Evolutionary conservation across 2,329 filamentous ascomycete species (phyloP).

Genomic region (Penicillium brevicompactum): DNA sequence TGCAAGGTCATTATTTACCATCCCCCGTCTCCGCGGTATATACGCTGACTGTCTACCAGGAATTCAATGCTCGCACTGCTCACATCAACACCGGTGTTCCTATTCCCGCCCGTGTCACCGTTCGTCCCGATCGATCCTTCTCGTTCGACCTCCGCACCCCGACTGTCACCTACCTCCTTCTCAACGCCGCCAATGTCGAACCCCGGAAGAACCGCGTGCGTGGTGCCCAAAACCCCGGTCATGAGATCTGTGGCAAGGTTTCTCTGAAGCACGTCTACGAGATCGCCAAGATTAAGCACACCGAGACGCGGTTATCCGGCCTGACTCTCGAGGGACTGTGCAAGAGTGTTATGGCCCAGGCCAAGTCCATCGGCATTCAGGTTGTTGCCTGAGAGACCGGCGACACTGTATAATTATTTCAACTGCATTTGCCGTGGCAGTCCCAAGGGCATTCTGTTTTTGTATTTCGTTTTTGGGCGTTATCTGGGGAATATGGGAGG

Average conservation of each 20-base stretch:
- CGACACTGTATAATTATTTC: constrained; percentile 8
- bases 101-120: constrained; percentile 85
- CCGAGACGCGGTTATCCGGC: constrained; percentile 72
- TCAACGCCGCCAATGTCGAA: constrained; percentile 77
- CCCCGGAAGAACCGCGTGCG: constrained; percentile 70
- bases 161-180: constrained; percentile 86
- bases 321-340: constrained; percentile 71
- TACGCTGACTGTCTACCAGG: constrained; percentile 56
- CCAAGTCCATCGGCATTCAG: constrained; percentile 73
- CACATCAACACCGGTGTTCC: constrained; percentile 82
- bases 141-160: constrained; percentile 91
- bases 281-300: constrained; percentile 94
- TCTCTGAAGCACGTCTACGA: constrained; percentile 96
- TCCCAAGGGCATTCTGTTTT: constrained; percentile 2
- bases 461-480: constrained; percentile 23
- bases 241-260: constrained; percentile 79
- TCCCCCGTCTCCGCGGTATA: background rate
- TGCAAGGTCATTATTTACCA: constrained; percentile 72
- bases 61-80: constrained; percentile 93
- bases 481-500: constrained; percentile 16
- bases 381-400: constrained; percentile 60
- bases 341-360: constrained; percentile 72
- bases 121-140: constrained; percentile 91
- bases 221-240: constrained; percentile 73
- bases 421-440: background rate